A percentile compares a stretch with the other conserved stretches of the same genome.
phyloP scores from a whole-genome alignment of 176 grass and related monocot genomes.

The Avena insularis region DNA sequence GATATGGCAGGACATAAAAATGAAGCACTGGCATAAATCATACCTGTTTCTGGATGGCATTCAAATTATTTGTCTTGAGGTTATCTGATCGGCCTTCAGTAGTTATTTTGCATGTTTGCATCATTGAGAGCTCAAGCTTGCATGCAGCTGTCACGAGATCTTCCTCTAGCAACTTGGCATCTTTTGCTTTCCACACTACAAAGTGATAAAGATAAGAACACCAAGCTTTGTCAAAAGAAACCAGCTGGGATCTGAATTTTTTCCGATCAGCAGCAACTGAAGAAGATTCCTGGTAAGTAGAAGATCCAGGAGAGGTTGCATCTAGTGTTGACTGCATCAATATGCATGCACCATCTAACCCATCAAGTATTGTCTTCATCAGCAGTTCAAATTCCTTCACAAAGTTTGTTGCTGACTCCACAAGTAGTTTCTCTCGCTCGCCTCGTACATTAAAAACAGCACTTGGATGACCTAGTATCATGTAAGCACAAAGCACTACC shows the following conservation, averaged over 20 bases:
- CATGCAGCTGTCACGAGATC: conserved; percentile 89
- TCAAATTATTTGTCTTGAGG: conserved; percentile 65
- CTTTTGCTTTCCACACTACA: conserved; percentile 86
- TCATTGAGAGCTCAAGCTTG: conserved; percentile 91
- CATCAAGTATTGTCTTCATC: conserved; percentile 71
- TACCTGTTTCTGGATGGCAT: conserved; percentile 76
- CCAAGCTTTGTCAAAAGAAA: conserved; percentile 83
- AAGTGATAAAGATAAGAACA: conserved; percentile 84
- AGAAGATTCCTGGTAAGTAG: conserved; percentile 44
- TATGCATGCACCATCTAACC: conserved; percentile 53
- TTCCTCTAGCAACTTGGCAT: conserved; percentile 82
- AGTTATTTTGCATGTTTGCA: conserved; percentile 82
- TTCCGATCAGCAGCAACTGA: conserved; percentile 39
- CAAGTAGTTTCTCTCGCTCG: conserved; percentile 62
- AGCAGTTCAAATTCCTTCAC: conserved; percentile 76
- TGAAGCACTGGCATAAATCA: conserved; percentile 12
- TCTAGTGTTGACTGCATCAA: conserved; percentile 33
- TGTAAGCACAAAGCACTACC: conserved; percentile 92
- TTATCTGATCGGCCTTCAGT: conserved; percentile 48
- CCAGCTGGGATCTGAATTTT: conserved; percentile 77
- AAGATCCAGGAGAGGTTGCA: conserved; percentile 46
- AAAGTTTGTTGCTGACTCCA: conserved; percentile 66
- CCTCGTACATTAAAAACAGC: conserved; percentile 78
- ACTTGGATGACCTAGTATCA: conserved; percentile 93
- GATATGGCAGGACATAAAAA: neutral